Percentiles rank a stretch among this genome's conserved stretches.
phyloP scores from a whole-genome alignment of 441 rosid species.

The Pelargonium fulgidum region DNA sequence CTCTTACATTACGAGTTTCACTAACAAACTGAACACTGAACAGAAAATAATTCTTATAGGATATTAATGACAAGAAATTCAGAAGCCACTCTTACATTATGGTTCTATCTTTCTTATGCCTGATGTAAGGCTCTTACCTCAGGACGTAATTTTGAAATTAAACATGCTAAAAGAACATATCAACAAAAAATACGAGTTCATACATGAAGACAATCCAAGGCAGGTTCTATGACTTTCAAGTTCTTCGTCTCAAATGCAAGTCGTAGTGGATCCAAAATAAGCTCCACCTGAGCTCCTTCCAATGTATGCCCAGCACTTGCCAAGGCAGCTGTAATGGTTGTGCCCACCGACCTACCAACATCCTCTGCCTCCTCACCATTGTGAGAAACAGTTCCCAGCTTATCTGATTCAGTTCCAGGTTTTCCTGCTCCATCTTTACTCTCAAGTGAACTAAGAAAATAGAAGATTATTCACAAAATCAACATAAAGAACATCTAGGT shows the following conservation, averaged over 20 bases:
- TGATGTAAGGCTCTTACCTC: background rate
- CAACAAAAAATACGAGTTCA: constrained; percentile 21
- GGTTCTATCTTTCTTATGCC: background rate
- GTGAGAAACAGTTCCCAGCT: constrained; percentile 25
- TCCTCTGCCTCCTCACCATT: constrained; percentile 37
- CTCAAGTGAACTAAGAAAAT: constrained; percentile 44
- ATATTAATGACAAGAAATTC: too few species aligned
- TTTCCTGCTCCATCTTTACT: constrained; percentile 49
- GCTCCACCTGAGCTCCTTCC: constrained; percentile 76
- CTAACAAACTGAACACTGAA: background rate
- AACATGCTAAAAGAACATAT: constrained; percentile 4
- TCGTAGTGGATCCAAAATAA: constrained; percentile 84
- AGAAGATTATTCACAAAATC: constrained; percentile 9
- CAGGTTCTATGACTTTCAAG: constrained; percentile 79
- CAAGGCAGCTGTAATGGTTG: constrained; percentile 53
- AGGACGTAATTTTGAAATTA: constrained; percentile 2
- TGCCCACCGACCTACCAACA: constrained; percentile 33
- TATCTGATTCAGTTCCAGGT: constrained; percentile 42
- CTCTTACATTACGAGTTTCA: background rate
- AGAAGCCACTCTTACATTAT: background rate
- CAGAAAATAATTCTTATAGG: too few species aligned
- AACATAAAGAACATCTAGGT: constrained; percentile 7
- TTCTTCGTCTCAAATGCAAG: constrained; percentile 92
- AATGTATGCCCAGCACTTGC: constrained; percentile 83
- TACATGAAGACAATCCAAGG: constrained; percentile 99